phyloP scores from a whole-genome alignment of 169 alveolate genomes.

The Plasmodium gonderi region DNA sequence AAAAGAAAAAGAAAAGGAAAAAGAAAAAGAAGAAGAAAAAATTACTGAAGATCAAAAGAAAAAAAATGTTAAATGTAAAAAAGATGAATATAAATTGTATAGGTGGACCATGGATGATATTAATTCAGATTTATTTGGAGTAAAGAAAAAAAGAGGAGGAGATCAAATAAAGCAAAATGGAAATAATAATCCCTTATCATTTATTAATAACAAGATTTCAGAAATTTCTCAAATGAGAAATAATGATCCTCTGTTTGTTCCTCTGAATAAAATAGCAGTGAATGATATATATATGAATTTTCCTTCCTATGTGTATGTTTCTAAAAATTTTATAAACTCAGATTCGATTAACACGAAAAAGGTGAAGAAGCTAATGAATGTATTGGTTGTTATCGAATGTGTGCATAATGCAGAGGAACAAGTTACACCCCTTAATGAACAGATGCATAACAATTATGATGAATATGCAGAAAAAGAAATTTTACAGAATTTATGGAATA shows the following conservation, averaged over 20 bases:
- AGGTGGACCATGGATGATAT: constrained; percentile 63
- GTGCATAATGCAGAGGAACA: constrained; percentile 14
- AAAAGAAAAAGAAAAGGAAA: constrained; percentile 71
- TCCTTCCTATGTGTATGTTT: constrained; percentile 74
- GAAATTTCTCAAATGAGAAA: constrained; percentile 25
- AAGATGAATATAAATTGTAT: constrained; percentile 73
- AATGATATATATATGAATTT: constrained; percentile 64
- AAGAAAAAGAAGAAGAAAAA: constrained; percentile 75
- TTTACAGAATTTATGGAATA: constrained; percentile 56
- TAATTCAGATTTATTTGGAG: constrained; percentile 48
- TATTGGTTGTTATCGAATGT: constrained; percentile 64
- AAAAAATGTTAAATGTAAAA: constrained; percentile 61
- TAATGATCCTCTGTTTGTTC: constrained; percentile 27
- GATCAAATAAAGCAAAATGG: neutral
- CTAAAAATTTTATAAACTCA: constrained; percentile 64
- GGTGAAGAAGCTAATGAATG: constrained; percentile 56
- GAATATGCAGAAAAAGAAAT: constrained; percentile 57
- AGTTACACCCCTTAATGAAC: neutral
- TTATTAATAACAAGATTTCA: constrained; percentile 26
- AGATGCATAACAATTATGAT: constrained; percentile 57
- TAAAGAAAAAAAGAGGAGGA: neutral
- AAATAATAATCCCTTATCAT: neutral
- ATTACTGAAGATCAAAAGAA: constrained; percentile 64
- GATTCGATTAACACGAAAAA: constrained; percentile 63
- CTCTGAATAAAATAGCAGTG: constrained; percentile 65